Evolutionary conservation across 192 early-diverging fungal genomes (phyloP).

Genomic region (Entomortierella parvispora): DNA sequence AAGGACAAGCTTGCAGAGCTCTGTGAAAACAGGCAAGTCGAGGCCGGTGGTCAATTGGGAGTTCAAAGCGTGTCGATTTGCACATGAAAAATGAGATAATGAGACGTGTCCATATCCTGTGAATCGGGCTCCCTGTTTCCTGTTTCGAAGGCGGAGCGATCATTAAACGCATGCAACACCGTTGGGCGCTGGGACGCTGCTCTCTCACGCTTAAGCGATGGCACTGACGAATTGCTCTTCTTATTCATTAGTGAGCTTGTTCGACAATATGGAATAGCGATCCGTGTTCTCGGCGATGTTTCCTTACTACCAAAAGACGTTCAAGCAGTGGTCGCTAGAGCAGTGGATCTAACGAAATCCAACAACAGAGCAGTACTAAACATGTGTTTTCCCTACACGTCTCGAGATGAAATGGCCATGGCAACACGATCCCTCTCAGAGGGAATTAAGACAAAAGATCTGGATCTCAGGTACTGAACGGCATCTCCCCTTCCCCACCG

Average conservation of each 20-base stretch:
- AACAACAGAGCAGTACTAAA: constrained; percentile 84
- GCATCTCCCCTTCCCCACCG: too few relatives aligned
- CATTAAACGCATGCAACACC: too few relatives aligned
- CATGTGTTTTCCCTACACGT: constrained; percentile 93
- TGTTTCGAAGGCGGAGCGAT: too few relatives aligned
- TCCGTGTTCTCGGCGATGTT: constrained; percentile 87
- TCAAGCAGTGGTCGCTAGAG: constrained; percentile 63
- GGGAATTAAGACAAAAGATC: constrained; percentile 64
- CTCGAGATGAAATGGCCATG: constrained; percentile 88
- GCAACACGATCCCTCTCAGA: constrained; percentile 69
- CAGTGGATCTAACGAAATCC: constrained; percentile 70
- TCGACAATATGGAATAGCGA: constrained; percentile 71
- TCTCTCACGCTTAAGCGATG: neutral
- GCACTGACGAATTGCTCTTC: neutral
- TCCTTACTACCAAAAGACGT: constrained; percentile 75
- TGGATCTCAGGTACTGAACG: constrained; percentile 27
- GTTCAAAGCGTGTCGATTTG: neutral
- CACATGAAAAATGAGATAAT: constrained; percentile 25
- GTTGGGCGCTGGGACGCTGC: neutral
- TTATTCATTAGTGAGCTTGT: constrained; percentile 72
- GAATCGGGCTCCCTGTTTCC: too few relatives aligned
- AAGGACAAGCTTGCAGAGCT: constrained; percentile 82
- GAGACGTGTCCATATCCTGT: constrained; percentile 4
- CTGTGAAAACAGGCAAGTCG: constrained; percentile 69
- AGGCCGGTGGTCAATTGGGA: neutral